phyloP scores from a whole-genome alignment of 2,329 filamentous ascomycete species.

The Botrytis aclada region DNA sequence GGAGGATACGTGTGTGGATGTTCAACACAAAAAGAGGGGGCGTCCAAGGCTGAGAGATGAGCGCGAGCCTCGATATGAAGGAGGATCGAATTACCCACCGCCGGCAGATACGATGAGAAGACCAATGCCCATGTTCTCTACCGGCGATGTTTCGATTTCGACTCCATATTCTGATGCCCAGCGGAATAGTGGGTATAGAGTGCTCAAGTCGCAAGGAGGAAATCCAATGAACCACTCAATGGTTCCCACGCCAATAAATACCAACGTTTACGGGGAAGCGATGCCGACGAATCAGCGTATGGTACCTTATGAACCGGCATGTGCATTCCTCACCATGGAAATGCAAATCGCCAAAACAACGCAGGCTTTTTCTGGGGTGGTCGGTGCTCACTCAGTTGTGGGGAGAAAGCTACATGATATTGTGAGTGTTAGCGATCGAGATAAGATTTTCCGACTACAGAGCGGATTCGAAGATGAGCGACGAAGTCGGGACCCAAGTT shows the following conservation, averaged over 20 bases:
- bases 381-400: slow-evolving; percentile 48
- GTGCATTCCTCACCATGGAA: slow-evolving; percentile 56
- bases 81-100: slow-evolving; percentile 33
- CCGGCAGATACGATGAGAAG: slow-evolving; percentile 41
- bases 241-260: slow-evolving; percentile 46
- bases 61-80: slow-evolving; percentile 56
- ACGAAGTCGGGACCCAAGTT: slow-evolving; percentile 55
- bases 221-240: slow-evolving; percentile 43
- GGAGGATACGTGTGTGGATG: slow-evolving; percentile 75
- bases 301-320: slow-evolving; percentile 48
- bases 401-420: slow-evolving; percentile 54
- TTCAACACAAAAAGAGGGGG: slow-evolving; percentile 82
- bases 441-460: slow-evolving; percentile 51
- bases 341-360: slow-evolving; percentile 58
- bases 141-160: slow-evolving; percentile 42
- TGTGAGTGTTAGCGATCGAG: slow-evolving; percentile 50
- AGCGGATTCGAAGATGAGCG: slow-evolving; percentile 53
- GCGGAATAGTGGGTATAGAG: slow-evolving; percentile 47
- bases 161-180: slow-evolving; percentile 46
- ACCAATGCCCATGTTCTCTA: slow-evolving; percentile 51
- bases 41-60: slow-evolving; percentile 75
- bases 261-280: slow-evolving; percentile 46
- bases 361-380: slow-evolving; percentile 52
- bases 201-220: slow-evolving; percentile 52
- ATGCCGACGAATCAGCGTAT: slow-evolving; percentile 33